These are phyloP conservation scores for Pulveroboletus frians DNA, from an alignment of 768 basidiomycete genomes.

Conservation along the genomic window DNA sequence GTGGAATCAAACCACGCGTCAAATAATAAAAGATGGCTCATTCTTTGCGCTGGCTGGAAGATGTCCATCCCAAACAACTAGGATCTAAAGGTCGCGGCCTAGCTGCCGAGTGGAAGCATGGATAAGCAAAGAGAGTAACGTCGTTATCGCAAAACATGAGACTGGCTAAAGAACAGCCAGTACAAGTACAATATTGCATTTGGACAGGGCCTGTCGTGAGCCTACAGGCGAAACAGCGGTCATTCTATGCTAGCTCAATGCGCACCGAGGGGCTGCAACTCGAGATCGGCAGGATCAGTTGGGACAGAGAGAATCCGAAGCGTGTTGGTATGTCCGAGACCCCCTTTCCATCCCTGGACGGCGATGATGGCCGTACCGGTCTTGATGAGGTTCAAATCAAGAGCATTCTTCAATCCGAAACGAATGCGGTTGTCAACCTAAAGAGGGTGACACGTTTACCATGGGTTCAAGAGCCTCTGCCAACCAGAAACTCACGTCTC, in stretches of 20 bases:
- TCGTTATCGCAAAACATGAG: too few species aligned
- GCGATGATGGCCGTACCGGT: constrained; percentile 88
- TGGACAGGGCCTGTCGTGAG: background rate
- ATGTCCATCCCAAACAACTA: constrained; percentile 70
- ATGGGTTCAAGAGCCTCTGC: background rate
- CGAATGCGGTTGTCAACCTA: constrained; percentile 88
- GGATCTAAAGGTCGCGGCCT: constrained; percentile 40
- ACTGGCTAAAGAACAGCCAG: background rate
- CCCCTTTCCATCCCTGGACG: constrained; percentile 99
- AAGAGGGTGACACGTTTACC: constrained; percentile 8
- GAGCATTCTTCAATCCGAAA: constrained; percentile 79
- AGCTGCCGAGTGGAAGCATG: constrained; percentile 23
- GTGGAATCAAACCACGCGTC: constrained; percentile 51
- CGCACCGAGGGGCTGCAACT: constrained; percentile 56
- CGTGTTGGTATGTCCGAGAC: constrained; percentile 93
- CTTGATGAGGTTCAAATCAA: constrained; percentile 80
- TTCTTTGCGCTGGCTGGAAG: constrained; percentile 70
- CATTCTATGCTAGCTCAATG: constrained; percentile 10
- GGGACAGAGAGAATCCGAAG: constrained; percentile 80
- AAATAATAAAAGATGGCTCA: constrained; percentile 35
- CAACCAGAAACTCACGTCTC: constrained; percentile 58
- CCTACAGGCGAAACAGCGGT: constrained; percentile 1
- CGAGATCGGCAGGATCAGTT: constrained; percentile 73
- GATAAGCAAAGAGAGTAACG: background rate
- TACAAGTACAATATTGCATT: background rate